A percentile compares a stretch with the other conserved stretches of the same genome.
These are phyloP conservation scores for Fagopyrum tataricum DNA, from an alignment of 148 eudicot genomes.

Conservation along the genomic window DNA sequence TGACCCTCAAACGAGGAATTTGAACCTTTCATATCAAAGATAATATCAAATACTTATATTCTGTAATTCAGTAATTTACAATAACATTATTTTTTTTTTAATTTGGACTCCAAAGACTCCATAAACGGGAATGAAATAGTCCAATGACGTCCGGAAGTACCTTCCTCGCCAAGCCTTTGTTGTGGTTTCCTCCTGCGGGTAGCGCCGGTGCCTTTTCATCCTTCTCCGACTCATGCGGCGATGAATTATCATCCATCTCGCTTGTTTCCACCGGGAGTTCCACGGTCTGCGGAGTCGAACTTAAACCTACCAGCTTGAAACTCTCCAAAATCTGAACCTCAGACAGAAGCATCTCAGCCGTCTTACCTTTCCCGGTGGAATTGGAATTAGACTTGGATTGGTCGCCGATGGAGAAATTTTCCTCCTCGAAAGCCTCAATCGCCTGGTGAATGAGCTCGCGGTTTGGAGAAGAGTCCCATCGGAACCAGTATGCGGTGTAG, in stretches of 20 bases:
- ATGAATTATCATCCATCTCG: not conserved
- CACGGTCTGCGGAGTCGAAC: not conserved
- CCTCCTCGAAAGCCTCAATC: conserved; percentile 69
- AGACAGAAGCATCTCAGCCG: not conserved
- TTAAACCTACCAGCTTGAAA: conserved; percentile 13
- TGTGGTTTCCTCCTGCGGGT: conserved; percentile 12
- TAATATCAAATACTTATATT: too few relatives aligned
- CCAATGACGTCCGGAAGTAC: conserved; percentile 82
- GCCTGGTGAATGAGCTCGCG: conserved; percentile 67
- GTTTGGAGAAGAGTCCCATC: conserved; percentile 62
- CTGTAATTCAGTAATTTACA: too few relatives aligned
- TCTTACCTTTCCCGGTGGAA: conserved; percentile 14
- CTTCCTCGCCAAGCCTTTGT: conserved; percentile 66
- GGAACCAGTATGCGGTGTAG: conserved; percentile 55
- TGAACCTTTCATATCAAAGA: too few relatives aligned
- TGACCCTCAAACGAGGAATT: too few relatives aligned
- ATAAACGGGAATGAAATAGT: conserved; percentile 64
- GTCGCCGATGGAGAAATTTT: conserved; percentile 23
- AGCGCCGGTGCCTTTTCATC: conserved; percentile 3
- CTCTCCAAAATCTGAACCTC: not conserved
- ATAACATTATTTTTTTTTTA: too few relatives aligned
- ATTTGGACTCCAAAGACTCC: conserved; percentile 76
- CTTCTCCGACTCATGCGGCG: not conserved
- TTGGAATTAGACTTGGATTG: not conserved
- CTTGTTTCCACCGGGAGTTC: not conserved